Evolutionary conservation across 75 land plant species (phyloP), one percentile per base, ranked within the genome.

Genomic region (Cunninghamia lanceolata): DNA sequence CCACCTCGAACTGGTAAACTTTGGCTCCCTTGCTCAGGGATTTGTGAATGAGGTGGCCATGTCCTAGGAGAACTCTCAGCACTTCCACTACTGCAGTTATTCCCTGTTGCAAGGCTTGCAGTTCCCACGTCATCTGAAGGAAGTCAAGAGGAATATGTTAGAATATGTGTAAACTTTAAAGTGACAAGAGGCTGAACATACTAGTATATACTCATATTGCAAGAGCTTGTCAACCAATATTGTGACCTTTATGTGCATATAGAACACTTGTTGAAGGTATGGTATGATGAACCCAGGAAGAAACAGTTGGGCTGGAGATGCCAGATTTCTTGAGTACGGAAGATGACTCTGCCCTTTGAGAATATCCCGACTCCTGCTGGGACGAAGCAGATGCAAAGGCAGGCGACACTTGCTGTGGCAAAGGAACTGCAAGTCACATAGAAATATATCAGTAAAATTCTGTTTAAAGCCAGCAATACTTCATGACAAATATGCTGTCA

Each of bases 201-300:
- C 35, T 25, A 36, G 4, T 7, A 83, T 52, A 53, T 28, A 50
- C 47, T 4, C 19, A 19, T 52, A 52, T 52, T 50, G 13, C 47
- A 82, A 53, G 71, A 34, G 21, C 8, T 32, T 84, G 19, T 30
- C 17, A 52, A 32, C 30, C 19, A 74, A 71, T 25, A 50, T 38
- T 11, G 45, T 43, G 70, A 91, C 92, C 92, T 91, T 91, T 93
- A 50, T 40, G 45, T 14, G 45, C 66, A 38, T 83, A 89, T 47
- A 89, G 36, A 35, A 84, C 88, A 86, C 82, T 70, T 28, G 42
- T 45, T 19, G 84, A 56, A 30, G 85, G 91, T 13, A 83, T 86
- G 43, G 86, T 75, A 53, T 86, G 89, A 43, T 86, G 85, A 66
- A 87, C 85, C 92, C 89, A 88, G 70, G 93, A 90, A 87, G 92